Percentiles rank a stretch among this genome's conserved stretches.
Conservation (phyloP, 169 alveolate genomes). For the Babesia sp. region DNA sequence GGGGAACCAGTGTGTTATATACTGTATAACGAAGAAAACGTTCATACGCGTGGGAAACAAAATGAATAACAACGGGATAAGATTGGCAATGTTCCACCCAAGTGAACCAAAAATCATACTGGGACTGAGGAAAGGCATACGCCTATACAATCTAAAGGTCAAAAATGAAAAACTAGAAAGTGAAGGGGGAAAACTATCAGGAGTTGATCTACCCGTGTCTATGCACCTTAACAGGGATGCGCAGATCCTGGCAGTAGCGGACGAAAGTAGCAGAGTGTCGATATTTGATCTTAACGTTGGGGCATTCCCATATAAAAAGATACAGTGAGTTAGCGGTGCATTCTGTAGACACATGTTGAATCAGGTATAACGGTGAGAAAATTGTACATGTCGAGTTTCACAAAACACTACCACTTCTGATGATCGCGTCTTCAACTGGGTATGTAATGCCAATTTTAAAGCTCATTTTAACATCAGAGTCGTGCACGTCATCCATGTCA, state of each 20-base stretch:
- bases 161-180: constrained; percentile 21
- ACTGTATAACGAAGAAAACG: constrained; percentile 49
- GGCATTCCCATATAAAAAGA: constrained; percentile 59
- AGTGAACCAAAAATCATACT: constrained; percentile 59
- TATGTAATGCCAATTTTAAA: background rate
- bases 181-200: constrained; percentile 51
- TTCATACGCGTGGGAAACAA: constrained; percentile 57
- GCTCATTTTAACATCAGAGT: background rate
- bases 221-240: constrained; percentile 49
- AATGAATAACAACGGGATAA: constrained; percentile 41
- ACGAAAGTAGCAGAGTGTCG: constrained; percentile 45
- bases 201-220: constrained; percentile 62
- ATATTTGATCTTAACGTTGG: constrained; percentile 54
- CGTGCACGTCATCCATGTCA: constrained; percentile 46
- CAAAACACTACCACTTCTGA: constrained; percentile 39
- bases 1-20: constrained; percentile 56
- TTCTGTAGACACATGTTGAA: background rate
- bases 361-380: constrained; percentile 36
- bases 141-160: constrained; percentile 53
- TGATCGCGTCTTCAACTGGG: constrained; percentile 55
- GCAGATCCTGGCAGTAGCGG: constrained; percentile 35
- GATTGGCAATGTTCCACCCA: constrained; percentile 67
- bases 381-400: constrained; percentile 56
- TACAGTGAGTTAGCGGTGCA: constrained; percentile 14
- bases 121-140: constrained; percentile 44